Base-by-base conservation (phyloP, 352 stramenopile genomes). In the Pythium sp. region DNA sequence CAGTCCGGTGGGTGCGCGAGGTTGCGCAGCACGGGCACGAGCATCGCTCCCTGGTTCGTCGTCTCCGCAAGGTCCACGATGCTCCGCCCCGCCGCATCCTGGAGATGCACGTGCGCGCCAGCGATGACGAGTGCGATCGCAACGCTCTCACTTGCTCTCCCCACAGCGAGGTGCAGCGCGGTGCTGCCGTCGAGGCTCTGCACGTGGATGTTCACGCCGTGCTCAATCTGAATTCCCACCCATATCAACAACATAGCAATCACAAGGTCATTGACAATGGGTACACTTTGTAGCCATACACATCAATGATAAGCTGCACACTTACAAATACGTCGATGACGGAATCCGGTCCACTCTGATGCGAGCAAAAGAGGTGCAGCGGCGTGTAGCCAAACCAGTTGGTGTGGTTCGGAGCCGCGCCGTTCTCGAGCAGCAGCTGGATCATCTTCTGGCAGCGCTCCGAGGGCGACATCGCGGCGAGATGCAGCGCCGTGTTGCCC, bases 321-420 rank as follows among this genome's bases (percentile, higher is more conserved):
- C 86, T 76, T 89, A 94, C 88, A 77, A 95, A 94, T 64, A 89
- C 73, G 69, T 90, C 82, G 60, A 94, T 76, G 65, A 93, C 75
- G 2, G 82, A 88, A 3, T 76, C 76, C 1, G 88, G 88, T 2
- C 84, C 88, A 30, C 67, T 84, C 47, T 95, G 86, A 49, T 95
- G 88, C 0, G 88, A 84, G 62, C 88, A 95, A 54, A 95, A 94
- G n/a, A 93, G 73, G 65, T 95, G 88, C 53, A 95, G 64, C 24
- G 88, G 75, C 1, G 86, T 93, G 80, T 95, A 95, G 54, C 88
- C 88, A 62, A 95, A 94, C 88, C 88, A 95, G 60, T 95, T 95
- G 0, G 78, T 67, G 57, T 74, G 66, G 64, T 92, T 94, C 11
- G 88, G 83, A 62, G 94, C 82, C 1, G 86, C 82, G 12, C 86